These are phyloP conservation scores for Tolypocladium capitatum DNA, from an alignment of 2,329 filamentous ascomycete species.

Conservation along the genomic window DNA sequence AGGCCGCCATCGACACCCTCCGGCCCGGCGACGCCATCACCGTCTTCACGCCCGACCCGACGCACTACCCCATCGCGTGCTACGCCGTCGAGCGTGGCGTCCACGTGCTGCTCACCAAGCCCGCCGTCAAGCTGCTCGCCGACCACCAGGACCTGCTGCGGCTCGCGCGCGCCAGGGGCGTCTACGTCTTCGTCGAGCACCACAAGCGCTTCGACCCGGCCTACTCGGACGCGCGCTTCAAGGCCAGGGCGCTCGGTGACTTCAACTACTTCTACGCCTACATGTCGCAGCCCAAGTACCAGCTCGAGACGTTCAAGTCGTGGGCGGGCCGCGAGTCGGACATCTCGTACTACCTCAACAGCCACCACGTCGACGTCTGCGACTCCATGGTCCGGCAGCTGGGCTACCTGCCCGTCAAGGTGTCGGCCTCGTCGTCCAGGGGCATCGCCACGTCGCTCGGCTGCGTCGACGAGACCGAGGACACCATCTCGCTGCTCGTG, in stretches of 20 bases:
- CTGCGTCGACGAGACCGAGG: slow-evolving; percentile 71
- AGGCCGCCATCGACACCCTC: slow-evolving; percentile 73
- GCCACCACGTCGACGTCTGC: slow-evolving; percentile 84
- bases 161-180: slow-evolving; percentile 57
- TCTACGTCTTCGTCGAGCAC: slow-evolving; percentile 90
- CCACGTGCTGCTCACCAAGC: slow-evolving; percentile 90
- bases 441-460: slow-evolving; percentile 69
- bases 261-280: slow-evolving; percentile 99
- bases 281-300: slow-evolving; percentile 86
- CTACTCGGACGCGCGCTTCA: slow-evolving; percentile 74
- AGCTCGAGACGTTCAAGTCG: slow-evolving; percentile 87
- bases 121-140: slow-evolving; percentile 70
- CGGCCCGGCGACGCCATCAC: slow-evolving; percentile 78
- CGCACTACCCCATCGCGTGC: slow-evolving; percentile 81
- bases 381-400: slow-evolving; percentile 72
- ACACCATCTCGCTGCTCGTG: slow-evolving; percentile 83
- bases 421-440: slow-evolving; percentile 64
- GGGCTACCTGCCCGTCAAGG: slow-evolving; percentile 64
- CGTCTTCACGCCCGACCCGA: slow-evolving; percentile 90
- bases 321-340: slow-evolving; percentile 89
- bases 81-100: slow-evolving; percentile 82
- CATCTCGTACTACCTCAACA: slow-evolving; percentile 94
- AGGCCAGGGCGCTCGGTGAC: slow-evolving; percentile 66
- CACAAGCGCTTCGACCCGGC: slow-evolving; percentile 94
- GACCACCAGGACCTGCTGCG: slow-evolving; percentile 68